Percentiles rank a stretch among this genome's conserved stretches.
Evolutionary conservation across 2,329 filamentous ascomycete genomes (phyloP).

Genomic region (Ambrosiella xylebori): DNA sequence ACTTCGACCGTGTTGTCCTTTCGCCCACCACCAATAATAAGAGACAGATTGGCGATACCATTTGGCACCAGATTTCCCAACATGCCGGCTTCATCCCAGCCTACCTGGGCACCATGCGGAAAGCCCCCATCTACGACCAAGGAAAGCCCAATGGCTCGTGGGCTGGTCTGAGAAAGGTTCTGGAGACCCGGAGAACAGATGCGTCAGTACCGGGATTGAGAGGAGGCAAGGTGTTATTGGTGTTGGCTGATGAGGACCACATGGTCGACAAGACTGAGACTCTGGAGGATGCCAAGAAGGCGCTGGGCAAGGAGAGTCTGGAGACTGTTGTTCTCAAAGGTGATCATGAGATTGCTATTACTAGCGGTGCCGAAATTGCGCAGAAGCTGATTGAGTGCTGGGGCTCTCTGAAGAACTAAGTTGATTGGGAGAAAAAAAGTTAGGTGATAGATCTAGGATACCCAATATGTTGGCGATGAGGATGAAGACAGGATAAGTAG

Average conservation of each 20-base stretch:
- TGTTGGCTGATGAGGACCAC: constrained; percentile 49
- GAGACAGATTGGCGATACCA: constrained; percentile 39
- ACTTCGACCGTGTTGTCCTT: constrained; percentile 32
- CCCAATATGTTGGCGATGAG: not conserved
- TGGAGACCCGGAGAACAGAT: constrained; percentile 25
- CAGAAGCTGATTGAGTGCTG: constrained; percentile 16
- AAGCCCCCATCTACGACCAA: constrained; percentile 51
- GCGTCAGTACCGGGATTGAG: constrained; percentile 19
- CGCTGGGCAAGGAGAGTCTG: constrained; percentile 39
- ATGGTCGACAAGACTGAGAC: constrained; percentile 51
- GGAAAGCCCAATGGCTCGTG: constrained; percentile 36
- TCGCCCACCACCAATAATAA: constrained; percentile 33
- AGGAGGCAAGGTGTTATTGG: constrained; percentile 39
- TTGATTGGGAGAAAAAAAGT: not conserved
- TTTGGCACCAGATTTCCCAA: constrained; percentile 50
- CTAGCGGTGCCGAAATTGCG: constrained; percentile 40
- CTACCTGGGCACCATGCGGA: constrained; percentile 53
- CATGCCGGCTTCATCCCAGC: constrained; percentile 52
- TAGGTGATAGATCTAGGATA: not conserved
- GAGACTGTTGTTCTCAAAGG: constrained; percentile 39
- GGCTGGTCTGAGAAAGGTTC: constrained; percentile 33
- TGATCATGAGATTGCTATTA: constrained; percentile 55
- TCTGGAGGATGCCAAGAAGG: constrained; percentile 38
- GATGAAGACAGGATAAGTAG: not conserved
- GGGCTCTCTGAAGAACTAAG: not conserved